Percentiles rank a stretch among this genome's conserved stretches.
These are phyloP conservation scores for Diplotaxis tenuifolia DNA, from an alignment of 345 rosid genomes.

Conservation along the genomic window DNA sequence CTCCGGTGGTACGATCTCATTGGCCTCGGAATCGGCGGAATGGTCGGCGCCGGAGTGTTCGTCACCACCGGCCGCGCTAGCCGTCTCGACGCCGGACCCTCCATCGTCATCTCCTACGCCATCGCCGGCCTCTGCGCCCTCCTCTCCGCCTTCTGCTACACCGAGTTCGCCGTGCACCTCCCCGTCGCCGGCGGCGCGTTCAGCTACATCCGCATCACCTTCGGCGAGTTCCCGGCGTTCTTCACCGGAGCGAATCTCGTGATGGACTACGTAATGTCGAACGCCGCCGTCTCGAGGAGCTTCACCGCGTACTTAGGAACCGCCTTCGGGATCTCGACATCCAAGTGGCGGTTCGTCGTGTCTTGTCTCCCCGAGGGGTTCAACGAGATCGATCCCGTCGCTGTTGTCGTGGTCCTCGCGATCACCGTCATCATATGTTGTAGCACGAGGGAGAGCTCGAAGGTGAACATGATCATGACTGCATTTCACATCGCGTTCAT, in stretches of 20 bases:
- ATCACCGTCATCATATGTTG: slow-evolving; percentile 64
- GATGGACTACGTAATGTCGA: slow-evolving; percentile 86
- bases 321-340: slow-evolving; percentile 68
- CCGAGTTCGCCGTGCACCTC: slow-evolving; percentile 93
- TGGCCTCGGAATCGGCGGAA: slow-evolving; percentile 89
- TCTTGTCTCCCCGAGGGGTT: slow-evolving; percentile 64
- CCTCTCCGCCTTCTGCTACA: slow-evolving; percentile 94
- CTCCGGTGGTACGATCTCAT: slow-evolving; percentile 87
- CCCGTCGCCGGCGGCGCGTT: slow-evolving; percentile 99
- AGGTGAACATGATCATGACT: slow-evolving; percentile 74
- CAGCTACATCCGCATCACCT: slow-evolving; percentile 85
- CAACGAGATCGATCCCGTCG: slow-evolving; percentile 69
- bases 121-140: slow-evolving; percentile 96
- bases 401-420: slow-evolving; percentile 52
- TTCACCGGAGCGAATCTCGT: slow-evolving; percentile 84
- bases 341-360: slow-evolving; percentile 62
- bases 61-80: slow-evolving; percentile 76
- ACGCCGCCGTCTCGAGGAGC: slow-evolving; percentile 87
- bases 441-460: slow-evolving; percentile 77
- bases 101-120: slow-evolving; percentile 79
- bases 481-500: slow-evolving; percentile 76
- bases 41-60: slow-evolving; percentile 96
- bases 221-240: slow-evolving; percentile 89
- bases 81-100: slow-evolving; percentile 66
- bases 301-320: slow-evolving; percentile 70